Evolutionary conservation across 805 yeast genomes (phyloP), one percentile per base, ranked within the genome.

Genomic region (Scheffersomyces coipomensis): DNA sequence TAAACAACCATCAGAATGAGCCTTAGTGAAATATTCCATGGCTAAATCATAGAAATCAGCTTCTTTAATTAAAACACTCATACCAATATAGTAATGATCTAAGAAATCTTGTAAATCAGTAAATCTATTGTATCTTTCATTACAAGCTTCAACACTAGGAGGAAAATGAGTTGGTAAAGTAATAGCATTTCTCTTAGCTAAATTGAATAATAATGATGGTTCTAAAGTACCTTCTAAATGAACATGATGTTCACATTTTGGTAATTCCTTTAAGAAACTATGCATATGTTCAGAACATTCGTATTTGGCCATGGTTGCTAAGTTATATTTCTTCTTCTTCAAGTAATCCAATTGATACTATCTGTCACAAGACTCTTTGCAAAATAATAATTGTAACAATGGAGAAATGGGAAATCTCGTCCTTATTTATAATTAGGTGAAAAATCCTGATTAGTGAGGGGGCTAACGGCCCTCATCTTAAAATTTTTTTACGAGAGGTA

Each of bases 201-300:
- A 66, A 37, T 78, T 76, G 62, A 85, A 83, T 42, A 86, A 66
- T 26, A 85, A 71, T 35, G 78, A 77, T n/a, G 95, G 93, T 45
- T 83, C 85, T 40, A 86, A 60, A 29, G 95, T 85, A 24, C 95
- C 95, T 66, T 86, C 95, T 33, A 87, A 59, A 62, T 87, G 95
- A 44, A 86, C 77, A 56, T 87, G 95, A 58, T 86, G 91, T 60
- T 87, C 95, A 67, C 93, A 86, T 62, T 87, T 87, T 42, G 95
- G 95, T 36, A 87, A 68, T 49, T 83, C 91, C 29, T 61, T 66
- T 35, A 85, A 71, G 59, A 85, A 85, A 42, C 59, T 52, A 39
- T 63, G 64, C 70, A 75, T 70, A 38, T 64, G 49, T 19, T 38
- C 42, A 29, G 48, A 24, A 29, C 50, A 45, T 29, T 46, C 48